Conservation (phyloP, 2,329 filamentous ascomycete species). For the Microcera coccophila region DNA sequence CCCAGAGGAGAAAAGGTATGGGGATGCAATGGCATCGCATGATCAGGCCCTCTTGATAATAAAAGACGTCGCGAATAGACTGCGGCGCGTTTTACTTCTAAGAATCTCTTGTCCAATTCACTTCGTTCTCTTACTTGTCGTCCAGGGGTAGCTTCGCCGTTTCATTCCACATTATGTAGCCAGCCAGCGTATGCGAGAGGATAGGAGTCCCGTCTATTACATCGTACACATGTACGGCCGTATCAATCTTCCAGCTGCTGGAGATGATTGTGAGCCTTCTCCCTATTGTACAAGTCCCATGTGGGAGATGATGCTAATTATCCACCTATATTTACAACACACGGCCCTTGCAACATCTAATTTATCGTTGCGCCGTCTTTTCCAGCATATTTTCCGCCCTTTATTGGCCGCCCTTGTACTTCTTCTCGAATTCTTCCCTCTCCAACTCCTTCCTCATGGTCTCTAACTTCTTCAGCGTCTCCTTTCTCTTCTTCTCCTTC, state of each 20-base stretch:
- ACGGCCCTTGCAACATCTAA: conserved; percentile 2
- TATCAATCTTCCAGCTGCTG: conserved; percentile 5
- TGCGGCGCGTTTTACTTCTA: conserved; percentile 7
- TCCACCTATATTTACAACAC: conserved; percentile 16
- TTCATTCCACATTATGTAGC: no score
- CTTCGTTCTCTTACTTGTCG: background rate
- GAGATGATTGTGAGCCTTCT: conserved; percentile 1
- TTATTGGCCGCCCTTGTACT: conserved; percentile 34
- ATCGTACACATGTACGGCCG: conserved; percentile 5
- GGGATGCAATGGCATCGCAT: conserved; percentile 15
- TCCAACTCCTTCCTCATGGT: conserved; percentile 34
- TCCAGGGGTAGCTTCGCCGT: no score
- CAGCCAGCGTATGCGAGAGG: no score
- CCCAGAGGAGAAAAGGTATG: conserved; percentile 11
- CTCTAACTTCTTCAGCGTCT: conserved; percentile 35
- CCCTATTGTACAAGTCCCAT: conserved; percentile 17
- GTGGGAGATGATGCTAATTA: conserved; percentile 1
- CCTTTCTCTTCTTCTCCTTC: conserved; percentile 33
- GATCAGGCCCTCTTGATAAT: conserved; percentile 20
- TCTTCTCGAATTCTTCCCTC: conserved; percentile 38
- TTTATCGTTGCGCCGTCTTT: conserved; percentile 3
- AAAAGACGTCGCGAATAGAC: conserved; percentile 16
- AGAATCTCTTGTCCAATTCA: no score
- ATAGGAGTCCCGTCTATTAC: conserved; percentile 18
- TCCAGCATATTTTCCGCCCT: background rate